These are phyloP conservation scores for Metrosideros polymorpha DNA, from an alignment of 441 rosid genomes.

Conservation along the genomic window DNA sequence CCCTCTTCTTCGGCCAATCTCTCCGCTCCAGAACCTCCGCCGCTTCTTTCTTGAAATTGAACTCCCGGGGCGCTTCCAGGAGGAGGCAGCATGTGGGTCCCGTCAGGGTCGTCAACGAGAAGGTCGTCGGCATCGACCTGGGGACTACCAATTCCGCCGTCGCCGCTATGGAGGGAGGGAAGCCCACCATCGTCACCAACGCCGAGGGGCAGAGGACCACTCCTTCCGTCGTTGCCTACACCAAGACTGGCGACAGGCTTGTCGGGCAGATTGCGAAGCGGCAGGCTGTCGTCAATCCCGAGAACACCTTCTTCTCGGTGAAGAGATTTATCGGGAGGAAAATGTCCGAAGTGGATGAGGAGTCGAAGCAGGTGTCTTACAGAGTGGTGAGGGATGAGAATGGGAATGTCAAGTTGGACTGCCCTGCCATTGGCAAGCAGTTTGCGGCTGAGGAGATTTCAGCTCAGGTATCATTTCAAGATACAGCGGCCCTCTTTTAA, in stretches of 20 bases:
- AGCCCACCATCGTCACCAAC: constrained; percentile 88
- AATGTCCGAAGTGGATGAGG: constrained; percentile 90
- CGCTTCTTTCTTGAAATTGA: constrained; percentile 17
- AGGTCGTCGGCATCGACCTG: constrained; percentile 66
- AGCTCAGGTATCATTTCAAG: constrained; percentile 54
- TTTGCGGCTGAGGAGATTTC: constrained; percentile 94
- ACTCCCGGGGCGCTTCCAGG: constrained; percentile 3
- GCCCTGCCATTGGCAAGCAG: constrained; percentile 81
- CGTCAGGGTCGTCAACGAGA: constrained; percentile 48
- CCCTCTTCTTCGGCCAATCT: constrained; percentile 52
- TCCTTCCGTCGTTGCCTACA: constrained; percentile 87
- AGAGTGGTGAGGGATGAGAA: constrained; percentile 81
- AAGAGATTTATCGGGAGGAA: constrained; percentile 98
- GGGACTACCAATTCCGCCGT: constrained; percentile 89
- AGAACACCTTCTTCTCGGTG: constrained; percentile 87
- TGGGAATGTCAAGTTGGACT: constrained; percentile 90
- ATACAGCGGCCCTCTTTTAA: background rate
- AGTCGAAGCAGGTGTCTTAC: constrained; percentile 86
- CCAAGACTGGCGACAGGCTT: constrained; percentile 73
- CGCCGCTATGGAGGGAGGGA: constrained; percentile 97
- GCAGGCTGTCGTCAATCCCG: constrained; percentile 90
- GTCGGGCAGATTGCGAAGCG: constrained; percentile 96
- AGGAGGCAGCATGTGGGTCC: constrained; percentile 37
- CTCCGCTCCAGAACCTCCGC: constrained; percentile 11
- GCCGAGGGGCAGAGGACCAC: constrained; percentile 95